Evolutionary conservation across 139 green algal genomes (phyloP), one percentile per base, ranked within the genome.

Genomic region (Chlorella sp.): DNA sequence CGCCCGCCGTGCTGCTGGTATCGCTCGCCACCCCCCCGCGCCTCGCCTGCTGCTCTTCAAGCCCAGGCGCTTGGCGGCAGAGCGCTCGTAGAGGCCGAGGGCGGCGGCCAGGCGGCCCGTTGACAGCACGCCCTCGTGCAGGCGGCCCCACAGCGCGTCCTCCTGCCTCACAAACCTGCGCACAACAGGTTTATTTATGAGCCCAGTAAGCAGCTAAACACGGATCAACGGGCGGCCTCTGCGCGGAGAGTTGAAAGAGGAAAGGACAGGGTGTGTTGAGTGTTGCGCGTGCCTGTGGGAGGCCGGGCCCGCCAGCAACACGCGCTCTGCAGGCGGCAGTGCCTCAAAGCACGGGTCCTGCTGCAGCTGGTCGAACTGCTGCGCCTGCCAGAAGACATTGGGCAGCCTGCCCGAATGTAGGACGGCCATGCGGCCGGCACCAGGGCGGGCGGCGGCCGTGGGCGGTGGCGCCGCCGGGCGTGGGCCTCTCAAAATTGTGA

Each of bases 81-180:
- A 42, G 3, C 38, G 67, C 61, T 94, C 88, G 25, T 87, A 83
- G 15, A 94, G 82, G 9, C 90, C 90, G 46, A 94, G 80, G n/a
- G 78, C 83, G 1, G 67, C 65, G n/a, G 83, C 83, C 2, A 93
- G 71, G 21, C 62, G 42, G 45, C 83, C 76, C 19, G 81, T 90
- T 55, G 88, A 93, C 25, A 94, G 79, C 45, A 85, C 55, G 36
- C 87, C 90, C 29, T 68, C 53, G 61, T 94, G 90, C 46, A 94
- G 76, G 12, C 45, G 42, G 5, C 64, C 65, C 89, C 88, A 93
- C 27, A 90, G 67, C 6, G 71, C 19, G 8, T 72, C 77, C 11
- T 89, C 86, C 76, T 91, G 86, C 33, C 85, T 67, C 48, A 91
- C 74, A 45, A 83, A 88, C 11, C 82, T 77, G 68, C 36, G 71